phyloP scores from a whole-genome alignment of 495 filamentous ascomycete species.

The Podospora anserina region DNA sequence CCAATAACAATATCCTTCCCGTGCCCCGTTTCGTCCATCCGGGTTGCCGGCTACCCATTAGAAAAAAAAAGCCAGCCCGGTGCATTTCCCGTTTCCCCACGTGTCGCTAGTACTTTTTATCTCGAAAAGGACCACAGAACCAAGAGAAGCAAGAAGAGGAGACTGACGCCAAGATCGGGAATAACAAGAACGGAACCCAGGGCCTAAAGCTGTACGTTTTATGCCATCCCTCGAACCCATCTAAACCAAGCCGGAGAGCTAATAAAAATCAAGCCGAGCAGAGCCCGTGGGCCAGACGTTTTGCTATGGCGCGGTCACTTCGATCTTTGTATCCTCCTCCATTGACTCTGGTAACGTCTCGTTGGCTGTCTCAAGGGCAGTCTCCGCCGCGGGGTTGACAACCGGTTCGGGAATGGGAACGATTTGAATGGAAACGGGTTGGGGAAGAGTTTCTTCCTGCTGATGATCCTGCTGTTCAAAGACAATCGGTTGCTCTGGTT shows the following conservation, averaged over 20 bases:
- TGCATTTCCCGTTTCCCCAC: not conserved
- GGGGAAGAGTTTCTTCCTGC: constrained; percentile 3
- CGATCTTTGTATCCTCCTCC: not conserved
- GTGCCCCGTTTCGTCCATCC: not conserved
- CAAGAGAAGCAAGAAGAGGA: not conserved
- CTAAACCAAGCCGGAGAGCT: not conserved
- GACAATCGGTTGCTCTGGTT: constrained; percentile 11
- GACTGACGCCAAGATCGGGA: not conserved
- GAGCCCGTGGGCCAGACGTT: not conserved
- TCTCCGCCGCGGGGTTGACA: not conserved
- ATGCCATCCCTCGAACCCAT: not conserved
- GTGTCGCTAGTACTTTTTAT: not conserved
- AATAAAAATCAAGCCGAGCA: not conserved
- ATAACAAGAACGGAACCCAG: not conserved
- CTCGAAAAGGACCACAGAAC: not conserved
- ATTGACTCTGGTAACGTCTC: not conserved
- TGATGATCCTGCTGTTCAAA: constrained; percentile 9
- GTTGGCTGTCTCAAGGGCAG: not conserved
- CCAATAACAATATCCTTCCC: not conserved
- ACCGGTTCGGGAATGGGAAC: not conserved
- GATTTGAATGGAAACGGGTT: not conserved
- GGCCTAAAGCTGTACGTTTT: not conserved
- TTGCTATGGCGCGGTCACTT: not conserved
- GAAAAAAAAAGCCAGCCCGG: not conserved
- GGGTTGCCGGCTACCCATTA: not conserved